phyloP scores from a whole-genome alignment of 805 yeast species.

The Hanseniaspora thailandica region DNA sequence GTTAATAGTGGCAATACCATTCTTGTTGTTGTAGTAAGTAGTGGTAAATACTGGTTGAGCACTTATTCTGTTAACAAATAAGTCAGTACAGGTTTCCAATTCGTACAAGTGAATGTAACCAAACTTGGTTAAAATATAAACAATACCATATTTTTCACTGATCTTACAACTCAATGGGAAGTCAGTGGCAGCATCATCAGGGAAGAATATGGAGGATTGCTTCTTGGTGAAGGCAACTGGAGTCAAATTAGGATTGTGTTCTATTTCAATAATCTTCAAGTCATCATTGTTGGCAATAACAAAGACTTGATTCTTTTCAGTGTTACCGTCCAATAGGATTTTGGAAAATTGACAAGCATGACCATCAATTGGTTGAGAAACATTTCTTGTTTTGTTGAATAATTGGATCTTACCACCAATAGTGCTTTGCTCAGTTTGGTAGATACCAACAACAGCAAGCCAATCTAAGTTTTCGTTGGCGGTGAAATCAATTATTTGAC shows the following conservation, averaged over 20 bases:
- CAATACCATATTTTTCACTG: constrained; percentile 72
- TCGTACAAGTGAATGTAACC: constrained; percentile 96
- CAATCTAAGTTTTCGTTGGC: constrained; percentile 72
- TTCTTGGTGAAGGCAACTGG: constrained; percentile 75
- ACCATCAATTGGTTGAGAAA: constrained; percentile 95
- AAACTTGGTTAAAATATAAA: constrained; percentile 82
- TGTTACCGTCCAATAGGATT: constrained; percentile 60
- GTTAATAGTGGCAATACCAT: constrained; percentile 88
- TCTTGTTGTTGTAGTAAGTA: constrained; percentile 51
- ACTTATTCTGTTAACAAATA: constrained; percentile 91
- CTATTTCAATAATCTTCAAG: constrained; percentile 89
- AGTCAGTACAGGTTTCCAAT: constrained; percentile 79
- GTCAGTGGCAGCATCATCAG: constrained; percentile 90
- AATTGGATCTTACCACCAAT: constrained; percentile 95
- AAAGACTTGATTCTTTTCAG: constrained; percentile 65
- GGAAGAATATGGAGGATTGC: constrained; percentile 86
- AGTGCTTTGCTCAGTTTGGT: constrained; percentile 75
- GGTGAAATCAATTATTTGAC: constrained; percentile 84
- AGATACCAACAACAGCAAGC: constrained; percentile 92
- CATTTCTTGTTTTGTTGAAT: constrained; percentile 74
- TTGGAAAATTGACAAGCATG: constrained; percentile 87
- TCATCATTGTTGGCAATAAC: constrained; percentile 82
- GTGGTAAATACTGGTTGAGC: constrained; percentile 93
- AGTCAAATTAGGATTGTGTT: constrained; percentile 69
- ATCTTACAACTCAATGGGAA: constrained; percentile 91